A percentile compares a stretch with the other conserved stretches of the same genome.
These are phyloP conservation scores for Mycena haematopus DNA, from an alignment of 768 basidiomycete genomes.

Conservation along the genomic window DNA sequence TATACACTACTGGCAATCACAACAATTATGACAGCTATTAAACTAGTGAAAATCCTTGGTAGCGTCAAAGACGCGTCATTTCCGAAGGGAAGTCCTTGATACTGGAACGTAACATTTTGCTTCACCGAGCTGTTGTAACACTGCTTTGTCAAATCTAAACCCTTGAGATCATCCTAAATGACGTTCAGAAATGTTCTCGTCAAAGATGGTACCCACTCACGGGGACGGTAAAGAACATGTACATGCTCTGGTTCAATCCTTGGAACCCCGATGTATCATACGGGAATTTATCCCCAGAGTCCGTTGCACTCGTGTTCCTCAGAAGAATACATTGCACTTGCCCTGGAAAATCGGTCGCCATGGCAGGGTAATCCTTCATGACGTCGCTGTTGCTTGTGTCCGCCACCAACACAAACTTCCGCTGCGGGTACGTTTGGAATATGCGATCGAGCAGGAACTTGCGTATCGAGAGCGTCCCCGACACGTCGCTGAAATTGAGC, in stretches of 20 bases:
- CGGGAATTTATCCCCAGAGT: slow-evolving; percentile 39
- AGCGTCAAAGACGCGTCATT: slow-evolving; percentile 7
- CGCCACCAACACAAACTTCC: slow-evolving; percentile 34
- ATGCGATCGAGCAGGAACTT: slow-evolving; percentile 37
- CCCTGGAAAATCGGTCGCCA: slow-evolving; percentile 21
- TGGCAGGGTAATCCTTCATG: slow-evolving; percentile 24
- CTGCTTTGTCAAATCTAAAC: slow-evolving; percentile 19
- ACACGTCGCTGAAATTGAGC: slow-evolving; percentile 39
- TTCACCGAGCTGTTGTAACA: slow-evolving; percentile 22
- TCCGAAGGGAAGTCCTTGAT: slow-evolving; percentile 23
- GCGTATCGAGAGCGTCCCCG: slow-evolving; percentile 36
- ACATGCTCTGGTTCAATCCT: slow-evolving; percentile 36
- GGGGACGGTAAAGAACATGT: slow-evolving; percentile 34
- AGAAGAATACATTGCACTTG: slow-evolving; percentile 38
- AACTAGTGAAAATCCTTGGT: neutral
- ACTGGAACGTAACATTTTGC: slow-evolving; percentile 23
- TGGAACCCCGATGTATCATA: slow-evolving; percentile 40
- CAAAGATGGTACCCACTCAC: neutral
- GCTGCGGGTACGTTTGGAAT: slow-evolving; percentile 40
- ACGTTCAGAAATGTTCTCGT: neutral
- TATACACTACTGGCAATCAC: neutral
- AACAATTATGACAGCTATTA: neutral
- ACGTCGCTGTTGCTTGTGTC: slow-evolving; percentile 30
- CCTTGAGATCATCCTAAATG: slow-evolving; percentile 17
- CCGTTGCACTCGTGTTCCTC: slow-evolving; percentile 41